Conservation (phyloP, 83 land plant species). For the Thuja plicata region DNA sequence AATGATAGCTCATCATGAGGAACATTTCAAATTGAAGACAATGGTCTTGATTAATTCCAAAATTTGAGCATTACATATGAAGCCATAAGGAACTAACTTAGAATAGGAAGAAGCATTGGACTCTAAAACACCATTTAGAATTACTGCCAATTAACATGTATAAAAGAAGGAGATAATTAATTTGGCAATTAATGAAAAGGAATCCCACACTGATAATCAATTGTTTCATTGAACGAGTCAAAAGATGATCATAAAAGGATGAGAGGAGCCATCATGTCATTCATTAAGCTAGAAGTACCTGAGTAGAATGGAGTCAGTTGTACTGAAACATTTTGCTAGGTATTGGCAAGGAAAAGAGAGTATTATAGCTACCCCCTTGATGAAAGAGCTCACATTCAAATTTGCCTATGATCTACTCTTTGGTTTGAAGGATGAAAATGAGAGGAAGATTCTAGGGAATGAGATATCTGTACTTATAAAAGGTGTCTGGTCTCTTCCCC, state of each 20-base stretch:
- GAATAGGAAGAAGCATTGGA: too few species aligned
- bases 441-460: slow-evolving; percentile 9
- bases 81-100: too few species aligned
- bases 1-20: too few species aligned
- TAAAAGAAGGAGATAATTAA: too few species aligned
- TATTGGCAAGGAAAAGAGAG: not conserved
- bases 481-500: slow-evolving; percentile 42
- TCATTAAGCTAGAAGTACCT: slow-evolving; percentile 41
- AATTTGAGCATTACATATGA: too few species aligned
- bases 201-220: too few species aligned
- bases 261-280: slow-evolving; percentile 28
- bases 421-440: slow-evolving; percentile 19
- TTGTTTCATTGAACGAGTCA: too few species aligned
- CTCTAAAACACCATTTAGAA: too few species aligned
- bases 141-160: too few species aligned
- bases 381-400: slow-evolving; percentile 38
- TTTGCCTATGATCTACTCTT: slow-evolving; percentile 28
- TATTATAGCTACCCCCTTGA: slow-evolving; percentile 22
- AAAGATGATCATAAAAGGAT: slow-evolving; percentile 30
- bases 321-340: slow-evolving; percentile 18
- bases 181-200: too few species aligned
- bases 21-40: too few species aligned
- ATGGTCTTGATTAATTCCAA: too few species aligned
- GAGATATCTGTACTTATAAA: slow-evolving; percentile 18
- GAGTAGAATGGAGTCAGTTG: slow-evolving; percentile 27